phyloP scores from a whole-genome alignment of 768 basidiomycete genomes.

The Macrolepiota fuliginosa region DNA sequence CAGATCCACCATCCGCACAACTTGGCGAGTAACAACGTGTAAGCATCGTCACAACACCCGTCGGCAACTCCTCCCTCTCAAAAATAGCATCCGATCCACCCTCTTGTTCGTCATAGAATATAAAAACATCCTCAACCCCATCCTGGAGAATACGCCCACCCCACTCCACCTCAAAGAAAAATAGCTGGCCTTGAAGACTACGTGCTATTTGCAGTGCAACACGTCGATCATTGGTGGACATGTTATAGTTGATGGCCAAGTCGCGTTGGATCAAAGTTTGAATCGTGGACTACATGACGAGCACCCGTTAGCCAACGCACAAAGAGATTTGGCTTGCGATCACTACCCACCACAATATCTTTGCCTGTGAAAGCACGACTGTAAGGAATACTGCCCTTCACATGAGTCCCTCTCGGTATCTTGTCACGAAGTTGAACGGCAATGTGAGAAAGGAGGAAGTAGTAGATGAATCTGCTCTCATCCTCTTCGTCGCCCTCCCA shows the following conservation, averaged over 20 bases:
- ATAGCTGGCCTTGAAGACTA: constrained; percentile 87
- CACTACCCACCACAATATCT: constrained; percentile 77
- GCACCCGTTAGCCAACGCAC: constrained; percentile 14
- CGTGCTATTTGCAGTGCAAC: constrained; percentile 87
- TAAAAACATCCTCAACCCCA: constrained; percentile 90
- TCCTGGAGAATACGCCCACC: constrained; percentile 79
- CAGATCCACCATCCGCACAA: constrained; percentile 49
- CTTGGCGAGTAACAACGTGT: constrained; percentile 89
- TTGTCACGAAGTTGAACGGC: constrained; percentile 87
- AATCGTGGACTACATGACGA: constrained; percentile 67
- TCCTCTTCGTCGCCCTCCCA: constrained; percentile 60
- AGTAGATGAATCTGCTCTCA: constrained; percentile 78
- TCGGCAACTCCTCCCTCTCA: constrained; percentile 73
- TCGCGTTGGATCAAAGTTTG: constrained; percentile 86
- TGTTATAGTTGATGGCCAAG: constrained; percentile 69
- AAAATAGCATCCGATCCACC: constrained; percentile 56
- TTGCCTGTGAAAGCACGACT: constrained; percentile 91
- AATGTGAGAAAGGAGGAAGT: constrained; percentile 81
- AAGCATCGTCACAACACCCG: constrained; percentile 85
- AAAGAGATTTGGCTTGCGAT: background rate
- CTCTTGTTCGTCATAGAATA: constrained; percentile 83
- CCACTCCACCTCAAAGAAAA: constrained; percentile 98
- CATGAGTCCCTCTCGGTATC: constrained; percentile 83
- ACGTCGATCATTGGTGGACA: constrained; percentile 75
- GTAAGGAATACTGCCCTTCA: constrained; percentile 94